phyloP scores from a whole-genome alignment of 2,329 filamentous ascomycete species.

The Colletotrichum eremochloae region DNA sequence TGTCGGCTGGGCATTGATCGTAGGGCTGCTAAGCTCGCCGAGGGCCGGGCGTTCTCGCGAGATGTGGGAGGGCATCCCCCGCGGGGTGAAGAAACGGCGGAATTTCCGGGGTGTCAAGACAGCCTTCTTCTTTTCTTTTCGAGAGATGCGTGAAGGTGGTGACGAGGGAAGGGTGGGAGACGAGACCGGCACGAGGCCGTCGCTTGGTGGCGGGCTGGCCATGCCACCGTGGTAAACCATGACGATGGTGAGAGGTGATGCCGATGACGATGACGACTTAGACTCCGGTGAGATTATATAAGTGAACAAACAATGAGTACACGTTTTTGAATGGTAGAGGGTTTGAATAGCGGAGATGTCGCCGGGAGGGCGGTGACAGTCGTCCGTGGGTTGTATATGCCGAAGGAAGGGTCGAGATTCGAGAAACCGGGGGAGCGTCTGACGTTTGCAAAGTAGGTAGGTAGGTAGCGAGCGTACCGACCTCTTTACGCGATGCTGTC shows the following conservation, averaged over 20 bases:
- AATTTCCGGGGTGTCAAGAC: constrained; percentile 69
- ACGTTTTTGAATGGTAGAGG: neutral
- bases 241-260: constrained; percentile 9
- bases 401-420: constrained; percentile 13
- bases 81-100: constrained; percentile 65
- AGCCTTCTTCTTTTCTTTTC: constrained; percentile 63
- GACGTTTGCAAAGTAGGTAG: constrained; percentile 25
- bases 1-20: constrained; percentile 50
- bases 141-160: constrained; percentile 44
- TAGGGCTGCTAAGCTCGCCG: constrained; percentile 56
- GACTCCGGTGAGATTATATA: constrained; percentile 4
- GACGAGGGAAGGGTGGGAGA: constrained; percentile 45
- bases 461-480: constrained; percentile 14
- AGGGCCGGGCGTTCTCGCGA: constrained; percentile 57
- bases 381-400: constrained; percentile 18
- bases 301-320: constrained; percentile 18
- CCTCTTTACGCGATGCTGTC: constrained; percentile 38
- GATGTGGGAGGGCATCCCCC: constrained; percentile 55
- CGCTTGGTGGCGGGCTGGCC: constrained; percentile 43
- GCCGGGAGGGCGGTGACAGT: constrained; percentile 1
- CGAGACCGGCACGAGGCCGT: constrained; percentile 42
- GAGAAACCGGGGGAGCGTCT: constrained; percentile 19
- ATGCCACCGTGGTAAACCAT: constrained; percentile 41
- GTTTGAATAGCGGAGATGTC: neutral
- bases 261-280: constrained; percentile 1